Base-by-base conservation (phyloP, 139 green algal genomes). In the Auxenochlorella pyrenoidosa region DNA sequence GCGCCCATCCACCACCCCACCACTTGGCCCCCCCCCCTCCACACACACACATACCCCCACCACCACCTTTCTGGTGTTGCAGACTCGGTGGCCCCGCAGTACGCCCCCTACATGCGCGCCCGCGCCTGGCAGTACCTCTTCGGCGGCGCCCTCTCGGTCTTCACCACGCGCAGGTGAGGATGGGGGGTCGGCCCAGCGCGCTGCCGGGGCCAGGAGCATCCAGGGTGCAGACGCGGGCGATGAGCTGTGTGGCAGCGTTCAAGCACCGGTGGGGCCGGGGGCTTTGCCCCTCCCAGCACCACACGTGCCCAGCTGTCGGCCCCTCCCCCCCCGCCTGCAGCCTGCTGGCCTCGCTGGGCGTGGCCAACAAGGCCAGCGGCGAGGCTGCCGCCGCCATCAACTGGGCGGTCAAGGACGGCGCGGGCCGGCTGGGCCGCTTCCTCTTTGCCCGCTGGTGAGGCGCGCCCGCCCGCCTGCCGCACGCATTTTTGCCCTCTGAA, bases 71-170 rank as follows among this genome's bases (percentile, higher is more conserved):
- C n/a, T n/a, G n/a, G n/a, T n/a, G n/a, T 13, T 1, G 95, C 95
- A 28, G 93, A 95, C 41, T 94, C 85, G 24, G 96, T 98, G 58
- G 92, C 94, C 0, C 94, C 94, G 2, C 93, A 97, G 84, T 98
- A 97, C 59, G 88, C 84, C 8, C 75, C 87, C 34, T 98, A 98
- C 92, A 98, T 98, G 96, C 77, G 16, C 1, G 98, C 96, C 94
- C 76, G 96, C 8, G 94, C 92, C 0, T 89, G 98, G 79, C 96
- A 98, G 89, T 98, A 98, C 87, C 95, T 98, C 40, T 98, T 98
- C 81, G 96, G 96, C 0, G 72, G 72, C 38, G 72, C 72, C 21
- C 38, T 79, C 18, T 58, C 40, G 0, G 72, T 79, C 21, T 79
- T 79, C 72, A 79, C 72, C 72, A 68, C 47, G 47, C 70, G 63